Conservation (phyloP, 202 grass and related monocot species). For the Eragrostis tef region DNA sequence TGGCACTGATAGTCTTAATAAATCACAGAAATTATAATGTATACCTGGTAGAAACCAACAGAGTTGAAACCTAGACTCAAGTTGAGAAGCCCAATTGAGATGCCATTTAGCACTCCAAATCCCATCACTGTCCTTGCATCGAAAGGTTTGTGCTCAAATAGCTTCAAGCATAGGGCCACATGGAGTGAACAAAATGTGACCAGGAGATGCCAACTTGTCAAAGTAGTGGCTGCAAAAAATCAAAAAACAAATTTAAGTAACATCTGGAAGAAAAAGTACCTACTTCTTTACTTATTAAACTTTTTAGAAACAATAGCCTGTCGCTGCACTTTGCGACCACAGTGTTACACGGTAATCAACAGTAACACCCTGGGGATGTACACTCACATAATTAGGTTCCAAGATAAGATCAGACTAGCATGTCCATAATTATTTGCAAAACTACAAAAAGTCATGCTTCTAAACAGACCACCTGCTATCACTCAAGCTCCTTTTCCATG, state of each 20-base stretch:
- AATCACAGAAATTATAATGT: not conserved
- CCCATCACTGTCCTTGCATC: constrained; percentile 93
- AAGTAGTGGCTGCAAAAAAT: constrained; percentile 83
- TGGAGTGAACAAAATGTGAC: constrained; percentile 71
- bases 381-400: not conserved
- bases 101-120: constrained; percentile 95
- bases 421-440: not conserved
- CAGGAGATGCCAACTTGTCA: constrained; percentile 80
- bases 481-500: not conserved
- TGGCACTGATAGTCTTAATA: too few species aligned
- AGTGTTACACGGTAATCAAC: not conserved
- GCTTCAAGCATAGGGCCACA: constrained; percentile 89
- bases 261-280: not conserved
- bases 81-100: constrained; percentile 97
- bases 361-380: not conserved
- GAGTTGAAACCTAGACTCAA: constrained; percentile 97
- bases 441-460: not conserved
- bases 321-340: not conserved
- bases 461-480: constrained; percentile 5
- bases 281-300: too few species aligned
- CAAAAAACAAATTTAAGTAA: constrained; percentile 27
- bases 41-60: constrained; percentile 98
- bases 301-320: constrained; percentile 7
- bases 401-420: not conserved
- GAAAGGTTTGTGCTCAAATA: constrained; percentile 97